A percentile compares a stretch with the other conserved stretches of the same genome.
These are phyloP conservation scores for Tetrapyrgos nigripes DNA, from an alignment of 1,284 basidiomycete genomes.

Conservation along the genomic window DNA sequence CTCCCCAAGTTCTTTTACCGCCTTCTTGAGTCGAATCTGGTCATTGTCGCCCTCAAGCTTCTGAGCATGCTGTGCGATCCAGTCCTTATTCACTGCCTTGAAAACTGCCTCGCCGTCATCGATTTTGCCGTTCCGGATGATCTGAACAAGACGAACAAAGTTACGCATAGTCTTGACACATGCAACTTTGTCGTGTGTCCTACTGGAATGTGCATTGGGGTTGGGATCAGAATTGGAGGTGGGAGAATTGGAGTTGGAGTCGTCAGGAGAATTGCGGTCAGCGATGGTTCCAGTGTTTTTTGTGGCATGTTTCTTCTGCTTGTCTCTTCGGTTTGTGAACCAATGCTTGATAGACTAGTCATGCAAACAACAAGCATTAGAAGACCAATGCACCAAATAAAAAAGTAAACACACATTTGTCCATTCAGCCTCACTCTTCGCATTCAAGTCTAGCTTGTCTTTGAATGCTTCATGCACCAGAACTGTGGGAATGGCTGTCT, in stretches of 20 bases:
- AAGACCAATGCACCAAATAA: no score
- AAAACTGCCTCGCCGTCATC: constrained; percentile 4
- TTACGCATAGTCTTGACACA: not conserved
- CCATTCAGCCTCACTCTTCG: not conserved
- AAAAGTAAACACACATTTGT: not conserved
- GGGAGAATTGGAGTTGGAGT: no score
- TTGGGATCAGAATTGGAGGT: no score
- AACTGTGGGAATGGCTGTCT: no score
- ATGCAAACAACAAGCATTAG: no score
- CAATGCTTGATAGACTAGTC: no score
- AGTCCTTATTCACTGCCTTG: not conserved
- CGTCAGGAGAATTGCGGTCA: no score
- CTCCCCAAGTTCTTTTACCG: no score
- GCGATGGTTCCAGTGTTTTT: not conserved
- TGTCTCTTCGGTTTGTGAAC: not conserved
- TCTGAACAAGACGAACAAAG: not conserved
- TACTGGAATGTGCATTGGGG: no score
- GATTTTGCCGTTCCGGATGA: not conserved
- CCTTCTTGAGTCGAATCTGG: not conserved
- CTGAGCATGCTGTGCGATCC: not conserved
- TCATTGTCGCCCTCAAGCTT: not conserved
- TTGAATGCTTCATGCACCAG: not conserved
- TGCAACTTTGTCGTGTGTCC: not conserved
- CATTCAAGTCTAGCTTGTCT: not conserved
- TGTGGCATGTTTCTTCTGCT: not conserved